Evolutionary conservation across 331 rosid genomes (phyloP), one percentile per base, ranked within the genome.

Genomic region (Erythrophleum ivorense): DNA sequence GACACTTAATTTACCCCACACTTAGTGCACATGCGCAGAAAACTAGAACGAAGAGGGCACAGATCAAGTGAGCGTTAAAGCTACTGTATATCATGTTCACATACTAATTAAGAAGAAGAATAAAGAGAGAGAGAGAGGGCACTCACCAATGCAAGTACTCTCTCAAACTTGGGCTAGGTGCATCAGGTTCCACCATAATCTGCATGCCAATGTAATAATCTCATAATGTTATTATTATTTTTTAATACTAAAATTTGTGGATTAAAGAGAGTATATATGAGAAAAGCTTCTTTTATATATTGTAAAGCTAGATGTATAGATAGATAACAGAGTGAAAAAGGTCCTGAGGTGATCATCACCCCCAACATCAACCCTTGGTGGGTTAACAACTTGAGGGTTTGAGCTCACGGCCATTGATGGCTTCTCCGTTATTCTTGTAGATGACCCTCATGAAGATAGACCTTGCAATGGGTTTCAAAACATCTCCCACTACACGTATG

Each of bases 341-440:
- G 66, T 82, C 12, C 88, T 78, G 45, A 82, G 71, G 71, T 94
- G 29, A 24, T 24, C 98, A 34, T 81, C 83, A 5, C 95, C 98
- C 52, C 97, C 98, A 49, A 88, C 34, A 16, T 90, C 88, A 83
- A 89, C 94, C 85, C 92, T 87, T 16, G 98, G 98, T n/a, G 49
- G 91, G 80, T 71, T 87, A 31, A 85, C 58, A 59, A 89, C 88
- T 31, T 84, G 94, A 90, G 8, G 97, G 98, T 78, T 85, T 92
- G 82, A 94, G 89, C 64, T 94, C 97, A 50, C 86, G 85, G 0
- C 94, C 89, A 11, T 78, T 85, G 78, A 78, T 31, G n/a, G 81
- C 85, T 52, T 85, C 84, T 78, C 40, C 81, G 83, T 73, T 66
- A 73, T 78, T 67, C 24, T 38, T 14, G 60, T 73, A 85, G 7